Conservation (phyloP, 331 rosid species). For the Erythrophleum ivorense region DNA sequence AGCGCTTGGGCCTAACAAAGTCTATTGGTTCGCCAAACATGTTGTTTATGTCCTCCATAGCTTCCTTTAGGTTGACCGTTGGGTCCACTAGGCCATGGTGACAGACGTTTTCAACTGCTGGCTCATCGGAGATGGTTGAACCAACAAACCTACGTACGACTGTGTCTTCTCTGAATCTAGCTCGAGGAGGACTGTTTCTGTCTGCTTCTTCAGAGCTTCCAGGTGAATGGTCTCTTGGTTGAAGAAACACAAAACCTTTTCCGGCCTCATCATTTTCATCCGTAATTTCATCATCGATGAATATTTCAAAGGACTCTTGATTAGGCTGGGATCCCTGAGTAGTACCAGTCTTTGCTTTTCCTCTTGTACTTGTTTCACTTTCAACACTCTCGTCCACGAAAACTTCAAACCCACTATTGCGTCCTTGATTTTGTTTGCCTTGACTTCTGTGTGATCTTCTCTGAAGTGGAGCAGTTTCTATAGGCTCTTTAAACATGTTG, state of each 20-base stretch:
- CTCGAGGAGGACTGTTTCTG: conserved; percentile 42
- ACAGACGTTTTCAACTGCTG: conserved; percentile 83
- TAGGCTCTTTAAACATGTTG: conserved; percentile 81
- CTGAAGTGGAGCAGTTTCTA: conserved; percentile 54
- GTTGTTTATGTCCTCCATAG: conserved; percentile 89
- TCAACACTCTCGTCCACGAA: conserved; percentile 62
- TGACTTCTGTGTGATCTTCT: conserved; percentile 51
- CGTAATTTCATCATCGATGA: conserved; percentile 61
- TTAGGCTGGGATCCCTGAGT: conserved; percentile 43
- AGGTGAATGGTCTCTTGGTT: conserved; percentile 56
- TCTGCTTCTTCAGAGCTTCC: conserved; percentile 51
- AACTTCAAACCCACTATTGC: conserved; percentile 52
- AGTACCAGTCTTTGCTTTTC: conserved; percentile 41
- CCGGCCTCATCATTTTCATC: conserved; percentile 2
- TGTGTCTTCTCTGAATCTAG: conserved; percentile 84
- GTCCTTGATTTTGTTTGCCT: conserved; percentile 31
- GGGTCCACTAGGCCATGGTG: conserved; percentile 95
- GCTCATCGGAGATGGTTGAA: conserved; percentile 74
- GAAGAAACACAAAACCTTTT: conserved; percentile 51
- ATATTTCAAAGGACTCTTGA: conserved; percentile 62
- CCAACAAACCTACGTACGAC: conserved; percentile 85
- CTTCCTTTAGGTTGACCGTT: conserved; percentile 86
- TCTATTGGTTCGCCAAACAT: conserved; percentile 95
- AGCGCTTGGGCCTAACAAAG: conserved; percentile 67
- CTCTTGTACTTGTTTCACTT: conserved; percentile 40